These are phyloP conservation scores for Penicillium occitanis DNA, from an alignment of 2,329 filamentous ascomycete genomes.

Conservation along the genomic window DNA sequence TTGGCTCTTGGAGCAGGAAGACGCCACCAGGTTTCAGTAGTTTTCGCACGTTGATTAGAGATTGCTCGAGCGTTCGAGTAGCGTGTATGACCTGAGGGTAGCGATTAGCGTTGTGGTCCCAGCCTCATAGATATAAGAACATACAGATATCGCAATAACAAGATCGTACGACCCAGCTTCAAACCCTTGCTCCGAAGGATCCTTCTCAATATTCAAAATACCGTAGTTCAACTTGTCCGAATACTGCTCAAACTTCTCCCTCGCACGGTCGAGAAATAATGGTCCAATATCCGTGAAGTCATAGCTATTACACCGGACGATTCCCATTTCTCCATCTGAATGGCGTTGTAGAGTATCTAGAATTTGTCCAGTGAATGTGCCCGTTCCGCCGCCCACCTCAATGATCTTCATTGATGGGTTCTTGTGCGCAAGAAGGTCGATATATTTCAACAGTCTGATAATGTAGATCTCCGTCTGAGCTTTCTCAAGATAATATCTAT, in stretches of 20 bases:
- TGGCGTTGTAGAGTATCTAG: neutral
- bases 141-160: neutral
- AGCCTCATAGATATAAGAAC: neutral
- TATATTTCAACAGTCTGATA: neutral
- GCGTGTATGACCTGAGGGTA: neutral
- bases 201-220: neutral
- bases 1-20: neutral
- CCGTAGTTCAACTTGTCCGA: neutral
- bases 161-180: neutral
- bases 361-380: conserved; percentile 21
- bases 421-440: conserved; percentile 27
- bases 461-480: conserved; percentile 25
- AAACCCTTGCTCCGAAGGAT: neutral
- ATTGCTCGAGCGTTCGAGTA: neutral
- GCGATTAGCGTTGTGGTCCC: neutral
- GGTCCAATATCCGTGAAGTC: neutral
- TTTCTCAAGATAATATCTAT: neutral
- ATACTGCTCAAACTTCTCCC: neutral
- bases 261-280: neutral
- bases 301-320: neutral
- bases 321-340: neutral
- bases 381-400: conserved; percentile 49
- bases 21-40: neutral
- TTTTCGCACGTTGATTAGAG: neutral
- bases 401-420: conserved; percentile 48